A percentile compares a stretch with the other conserved stretches of the same genome.
These are phyloP conservation scores for Fusarium nodosum DNA, from an alignment of 2,329 filamentous ascomycete genomes.

Conservation along the genomic window DNA sequence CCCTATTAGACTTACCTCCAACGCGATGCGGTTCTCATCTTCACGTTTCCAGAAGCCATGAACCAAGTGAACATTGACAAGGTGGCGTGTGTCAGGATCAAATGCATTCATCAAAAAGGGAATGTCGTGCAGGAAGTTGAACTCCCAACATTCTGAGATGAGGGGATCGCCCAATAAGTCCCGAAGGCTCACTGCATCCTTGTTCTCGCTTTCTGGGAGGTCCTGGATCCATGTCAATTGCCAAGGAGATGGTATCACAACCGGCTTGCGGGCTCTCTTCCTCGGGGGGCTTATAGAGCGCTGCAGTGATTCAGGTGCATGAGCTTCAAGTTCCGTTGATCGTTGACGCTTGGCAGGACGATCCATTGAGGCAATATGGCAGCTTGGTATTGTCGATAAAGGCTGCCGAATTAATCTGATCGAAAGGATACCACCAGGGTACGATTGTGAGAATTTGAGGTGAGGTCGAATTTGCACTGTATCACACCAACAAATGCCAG, in stretches of 20 bases:
- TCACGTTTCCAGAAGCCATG: slow-evolving; percentile 78
- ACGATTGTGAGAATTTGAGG: background rate
- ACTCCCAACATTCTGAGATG: slow-evolving; percentile 79
- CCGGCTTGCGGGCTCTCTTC: slow-evolving; percentile 49
- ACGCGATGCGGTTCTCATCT: slow-evolving; percentile 67
- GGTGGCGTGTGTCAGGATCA: slow-evolving; percentile 63
- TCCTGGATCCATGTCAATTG: slow-evolving; percentile 78
- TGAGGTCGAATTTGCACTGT: background rate
- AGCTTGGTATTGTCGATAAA: too few species aligned
- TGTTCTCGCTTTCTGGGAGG: slow-evolving; percentile 70
- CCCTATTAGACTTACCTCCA: slow-evolving; percentile 64
- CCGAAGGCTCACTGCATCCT: slow-evolving; percentile 73
- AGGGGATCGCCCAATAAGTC: slow-evolving; percentile 81
- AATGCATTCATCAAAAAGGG: slow-evolving; percentile 68
- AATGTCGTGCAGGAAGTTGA: slow-evolving; percentile 76
- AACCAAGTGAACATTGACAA: slow-evolving; percentile 68
- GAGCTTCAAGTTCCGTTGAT: slow-evolving; percentile 28
- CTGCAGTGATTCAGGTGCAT: slow-evolving; percentile 50
- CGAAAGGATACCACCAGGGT: background rate
- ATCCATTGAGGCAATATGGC: slow-evolving; percentile 48
- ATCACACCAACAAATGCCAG: background rate
- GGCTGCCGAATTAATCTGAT: background rate
- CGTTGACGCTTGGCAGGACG: slow-evolving; percentile 52
- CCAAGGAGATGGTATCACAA: slow-evolving; percentile 72
- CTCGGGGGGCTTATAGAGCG: slow-evolving; percentile 63